A percentile compares a stretch with the other conserved stretches of the same genome.
Evolutionary conservation across 768 basidiomycete genomes (phyloP).

Genomic region (Lyophyllum shimeji): DNA sequence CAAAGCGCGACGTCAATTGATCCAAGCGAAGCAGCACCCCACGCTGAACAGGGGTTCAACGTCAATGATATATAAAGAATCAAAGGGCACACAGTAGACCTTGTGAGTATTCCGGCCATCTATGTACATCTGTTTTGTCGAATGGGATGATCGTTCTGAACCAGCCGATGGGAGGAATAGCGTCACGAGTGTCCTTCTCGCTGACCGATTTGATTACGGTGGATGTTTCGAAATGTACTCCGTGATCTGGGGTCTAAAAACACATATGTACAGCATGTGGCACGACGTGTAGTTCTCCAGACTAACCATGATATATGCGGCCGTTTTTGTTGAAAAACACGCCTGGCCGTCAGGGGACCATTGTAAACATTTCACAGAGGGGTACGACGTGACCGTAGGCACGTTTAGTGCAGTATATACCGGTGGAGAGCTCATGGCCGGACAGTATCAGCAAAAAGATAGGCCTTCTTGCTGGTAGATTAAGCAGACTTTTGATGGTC

Average conservation of each 20-base stretch:
- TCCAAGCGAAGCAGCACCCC: constrained; percentile 67
- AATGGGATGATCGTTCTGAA: constrained; percentile 72
- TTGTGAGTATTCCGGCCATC: constrained; percentile 53
- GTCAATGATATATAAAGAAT: not conserved
- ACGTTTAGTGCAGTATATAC: constrained; percentile 56
- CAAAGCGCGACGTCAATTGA: constrained; percentile 68
- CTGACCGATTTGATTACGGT: constrained; percentile 46
- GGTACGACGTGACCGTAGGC: constrained; percentile 58
- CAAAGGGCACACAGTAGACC: constrained; percentile 27
- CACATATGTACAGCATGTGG: not conserved
- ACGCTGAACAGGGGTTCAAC: constrained; percentile 43
- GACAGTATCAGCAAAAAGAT: not conserved
- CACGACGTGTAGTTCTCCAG: not conserved
- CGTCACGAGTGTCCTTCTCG: constrained; percentile 26
- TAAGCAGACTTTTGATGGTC: not conserved
- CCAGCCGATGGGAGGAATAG: constrained; percentile 54
- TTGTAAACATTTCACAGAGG: constrained; percentile 60
- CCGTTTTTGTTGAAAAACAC: constrained; percentile 62
- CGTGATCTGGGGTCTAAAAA: constrained; percentile 69
- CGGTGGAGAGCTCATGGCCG: constrained; percentile 6
- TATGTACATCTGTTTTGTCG: constrained; percentile 38
- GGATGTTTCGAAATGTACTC: constrained; percentile 62
- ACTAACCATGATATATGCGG: constrained; percentile 68
- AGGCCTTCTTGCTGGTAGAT: not conserved
- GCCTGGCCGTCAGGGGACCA: constrained; percentile 79